Evolutionary conservation across 352 stramenopile species (phyloP).

Genomic region (Pythium guiyangense): DNA sequence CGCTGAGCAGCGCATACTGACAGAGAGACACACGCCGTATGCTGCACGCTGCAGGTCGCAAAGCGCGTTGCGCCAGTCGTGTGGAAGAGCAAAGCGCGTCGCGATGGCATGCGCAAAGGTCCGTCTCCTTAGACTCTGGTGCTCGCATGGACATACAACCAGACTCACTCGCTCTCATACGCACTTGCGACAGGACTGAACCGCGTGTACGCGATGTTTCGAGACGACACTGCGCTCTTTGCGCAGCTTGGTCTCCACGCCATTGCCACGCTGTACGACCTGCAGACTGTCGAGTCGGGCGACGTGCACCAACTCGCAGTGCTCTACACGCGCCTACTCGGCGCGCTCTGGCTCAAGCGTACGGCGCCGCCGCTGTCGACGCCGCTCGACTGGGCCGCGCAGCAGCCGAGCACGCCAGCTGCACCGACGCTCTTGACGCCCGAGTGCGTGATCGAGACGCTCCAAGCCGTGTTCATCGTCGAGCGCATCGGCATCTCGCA

Average conservation of each 20-base stretch:
- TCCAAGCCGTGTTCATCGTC: slow-evolving; percentile 66
- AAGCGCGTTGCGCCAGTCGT: slow-evolving; percentile 47
- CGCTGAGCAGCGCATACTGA: too few relatives aligned
- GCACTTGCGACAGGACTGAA: slow-evolving; percentile 17
- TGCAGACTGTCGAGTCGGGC: slow-evolving; percentile 46
- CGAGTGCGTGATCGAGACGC: slow-evolving; percentile 27
- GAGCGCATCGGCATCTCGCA: slow-evolving; percentile 71
- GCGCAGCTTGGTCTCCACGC: slow-evolving; percentile 34
- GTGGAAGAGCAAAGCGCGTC: slow-evolving; percentile 53
- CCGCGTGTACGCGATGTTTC: slow-evolving; percentile 36
- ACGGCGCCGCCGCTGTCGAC: slow-evolving; percentile 17
- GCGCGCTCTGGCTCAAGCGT: slow-evolving; percentile 46
- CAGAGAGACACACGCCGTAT: too few relatives aligned
- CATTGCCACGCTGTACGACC: slow-evolving; percentile 62
- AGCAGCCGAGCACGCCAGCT: background rate
- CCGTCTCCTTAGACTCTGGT: background rate
- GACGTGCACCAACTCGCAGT: slow-evolving; percentile 36
- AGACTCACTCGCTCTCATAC: background rate
- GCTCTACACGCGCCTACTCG: slow-evolving; percentile 58
- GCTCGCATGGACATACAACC: too few relatives aligned
- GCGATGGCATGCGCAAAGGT: slow-evolving; percentile 41
- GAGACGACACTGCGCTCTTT: slow-evolving; percentile 20
- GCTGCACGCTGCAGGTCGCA: slow-evolving; percentile 22
- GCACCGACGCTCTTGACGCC: too few relatives aligned
- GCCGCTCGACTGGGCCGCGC: too few relatives aligned